A percentile compares a stretch with the other conserved stretches of the same genome.
phyloP scores from a whole-genome alignment of 78 protist species.

The Tieghemostelium lacteum region DNA sequence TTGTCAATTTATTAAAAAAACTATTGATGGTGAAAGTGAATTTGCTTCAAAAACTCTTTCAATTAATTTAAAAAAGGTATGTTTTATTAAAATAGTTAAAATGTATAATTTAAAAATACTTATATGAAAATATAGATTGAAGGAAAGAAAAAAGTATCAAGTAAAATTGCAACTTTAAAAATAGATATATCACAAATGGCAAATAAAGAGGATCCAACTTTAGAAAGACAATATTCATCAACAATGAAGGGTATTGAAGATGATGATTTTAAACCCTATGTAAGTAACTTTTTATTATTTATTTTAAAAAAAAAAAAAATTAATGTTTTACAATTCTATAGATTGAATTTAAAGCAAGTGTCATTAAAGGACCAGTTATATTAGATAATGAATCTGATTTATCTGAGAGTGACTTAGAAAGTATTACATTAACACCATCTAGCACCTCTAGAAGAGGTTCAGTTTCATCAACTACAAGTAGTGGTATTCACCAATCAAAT shows the following conservation, averaged over 20 bases:
- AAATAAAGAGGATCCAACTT: conserved; percentile 20
- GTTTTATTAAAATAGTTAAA: not conserved
- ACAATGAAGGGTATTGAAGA: conserved; percentile 63
- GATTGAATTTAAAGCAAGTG: conserved; percentile 59
- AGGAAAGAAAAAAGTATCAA: conserved; percentile 9
- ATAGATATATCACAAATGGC: conserved; percentile 65
- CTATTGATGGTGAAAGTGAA: conserved; percentile 1
- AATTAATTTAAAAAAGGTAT: conserved; percentile 56
- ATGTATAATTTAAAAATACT: not conserved
- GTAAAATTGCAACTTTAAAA: conserved; percentile 29
- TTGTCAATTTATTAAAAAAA: conserved; percentile 39
- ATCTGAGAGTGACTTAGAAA: not conserved
- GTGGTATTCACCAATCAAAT: too few relatives aligned
- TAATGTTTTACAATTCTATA: not conserved
- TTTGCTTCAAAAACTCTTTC: conserved; percentile 37
- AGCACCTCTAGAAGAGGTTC: not conserved
- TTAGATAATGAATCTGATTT: not conserved
- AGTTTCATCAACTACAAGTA: not conserved
- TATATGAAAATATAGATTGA: conserved; percentile 6
- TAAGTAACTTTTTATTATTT: not conserved
- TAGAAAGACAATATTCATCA: conserved; percentile 66
- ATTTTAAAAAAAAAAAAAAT: not conserved
- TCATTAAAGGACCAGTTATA: conserved; percentile 6
- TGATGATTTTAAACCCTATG: conserved; percentile 61
- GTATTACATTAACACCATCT: not conserved